phyloP scores from a whole-genome alignment of 2,329 filamentous ascomycete genomes.

The Venturiaceae sp. region DNA sequence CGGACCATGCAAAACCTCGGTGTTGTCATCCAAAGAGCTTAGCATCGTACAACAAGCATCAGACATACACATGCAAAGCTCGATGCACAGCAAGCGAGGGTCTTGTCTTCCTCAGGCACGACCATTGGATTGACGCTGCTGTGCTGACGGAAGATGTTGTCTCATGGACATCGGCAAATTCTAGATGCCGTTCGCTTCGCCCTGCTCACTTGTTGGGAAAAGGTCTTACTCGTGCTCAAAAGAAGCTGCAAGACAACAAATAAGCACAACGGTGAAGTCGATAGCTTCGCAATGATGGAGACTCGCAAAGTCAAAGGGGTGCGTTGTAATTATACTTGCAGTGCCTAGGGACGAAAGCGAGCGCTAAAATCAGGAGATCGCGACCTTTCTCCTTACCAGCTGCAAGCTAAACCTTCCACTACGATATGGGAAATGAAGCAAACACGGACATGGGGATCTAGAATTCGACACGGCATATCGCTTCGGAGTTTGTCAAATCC shows the following conservation, averaged over 20 bases:
- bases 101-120: not conserved
- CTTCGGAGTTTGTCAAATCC: not conserved
- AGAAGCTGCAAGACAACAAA: not conserved
- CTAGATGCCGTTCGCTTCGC: not conserved
- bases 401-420: not conserved
- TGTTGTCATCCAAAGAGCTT: not conserved
- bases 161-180: not conserved
- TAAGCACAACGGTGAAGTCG: not conserved
- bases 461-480: not conserved
- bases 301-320: not conserved
- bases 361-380: not conserved
- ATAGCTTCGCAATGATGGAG: not conserved
- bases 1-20: not conserved
- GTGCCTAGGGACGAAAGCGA: not conserved
- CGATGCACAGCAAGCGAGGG: not conserved
- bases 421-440: not conserved
- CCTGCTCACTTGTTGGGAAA: not conserved
- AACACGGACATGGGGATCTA: not conserved
- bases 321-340: not conserved
- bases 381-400: too few species aligned
- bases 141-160: not conserved
- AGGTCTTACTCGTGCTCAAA: not conserved
- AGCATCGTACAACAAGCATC: not conserved
- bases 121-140: not conserved
- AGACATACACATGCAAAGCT: not conserved